phyloP scores from a whole-genome alignment of 2,329 filamentous ascomycete genomes.

The Verticillium longisporum region DNA sequence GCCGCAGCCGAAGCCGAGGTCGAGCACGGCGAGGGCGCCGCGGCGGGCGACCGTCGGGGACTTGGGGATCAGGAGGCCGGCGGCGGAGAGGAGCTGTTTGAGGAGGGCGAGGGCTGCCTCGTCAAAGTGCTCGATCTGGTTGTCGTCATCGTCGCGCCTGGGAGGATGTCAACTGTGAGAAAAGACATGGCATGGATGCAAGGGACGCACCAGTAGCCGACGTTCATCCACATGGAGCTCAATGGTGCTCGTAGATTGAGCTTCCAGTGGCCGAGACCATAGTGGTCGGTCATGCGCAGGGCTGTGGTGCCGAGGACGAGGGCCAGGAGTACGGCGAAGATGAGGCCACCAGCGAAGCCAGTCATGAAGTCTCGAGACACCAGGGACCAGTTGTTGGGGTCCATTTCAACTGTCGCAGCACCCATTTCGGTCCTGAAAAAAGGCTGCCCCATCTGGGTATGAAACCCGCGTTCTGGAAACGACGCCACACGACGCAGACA shows the following conservation, averaged over 20 bases:
- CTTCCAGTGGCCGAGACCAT: conserved; percentile 48
- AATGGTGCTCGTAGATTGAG: conserved; percentile 42
- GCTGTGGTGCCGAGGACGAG: conserved; percentile 9
- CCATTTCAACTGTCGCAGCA: too few relatives aligned
- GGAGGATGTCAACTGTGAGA: background rate
- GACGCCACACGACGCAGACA: too few relatives aligned
- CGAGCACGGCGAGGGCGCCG: conserved; percentile 31
- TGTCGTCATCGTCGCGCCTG: conserved; percentile 22
- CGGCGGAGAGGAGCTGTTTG: conserved; percentile 33
- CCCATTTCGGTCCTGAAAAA: too few relatives aligned
- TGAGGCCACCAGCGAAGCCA: background rate
- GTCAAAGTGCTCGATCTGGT: conserved; percentile 28
- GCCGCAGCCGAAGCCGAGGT: conserved; percentile 53
- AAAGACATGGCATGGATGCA: background rate
- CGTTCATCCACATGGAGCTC: conserved; percentile 56
- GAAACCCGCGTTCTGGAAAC: too few relatives aligned
- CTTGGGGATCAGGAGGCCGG: conserved; percentile 26
- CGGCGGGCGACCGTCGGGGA: background rate
- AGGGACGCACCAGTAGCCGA: conserved; percentile 49
- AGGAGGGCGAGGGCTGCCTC: conserved; percentile 43
- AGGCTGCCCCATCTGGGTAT: too few relatives aligned
- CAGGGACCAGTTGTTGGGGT: too few relatives aligned
- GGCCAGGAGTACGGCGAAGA: conserved; percentile 7
- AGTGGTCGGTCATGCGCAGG: conserved; percentile 25
- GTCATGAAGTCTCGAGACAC: too few relatives aligned